Evolutionary conservation across 1,139 yeast genomes (phyloP).

Genomic region (Pichia sp.): DNA sequence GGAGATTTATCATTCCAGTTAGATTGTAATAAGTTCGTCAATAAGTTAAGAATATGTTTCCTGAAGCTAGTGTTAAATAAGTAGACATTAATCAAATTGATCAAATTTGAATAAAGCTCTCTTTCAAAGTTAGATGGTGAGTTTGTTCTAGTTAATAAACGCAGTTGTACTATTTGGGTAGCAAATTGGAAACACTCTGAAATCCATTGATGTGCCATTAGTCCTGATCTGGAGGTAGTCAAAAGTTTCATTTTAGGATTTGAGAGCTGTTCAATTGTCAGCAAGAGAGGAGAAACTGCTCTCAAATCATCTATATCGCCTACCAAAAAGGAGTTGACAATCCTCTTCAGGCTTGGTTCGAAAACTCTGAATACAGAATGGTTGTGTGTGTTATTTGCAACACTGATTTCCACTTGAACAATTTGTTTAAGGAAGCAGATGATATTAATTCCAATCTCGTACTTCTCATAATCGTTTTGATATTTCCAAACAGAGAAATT

Average conservation of each 20-base stretch:
- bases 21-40: constrained; percentile 60
- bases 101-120: constrained; percentile 51
- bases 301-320: constrained; percentile 49
- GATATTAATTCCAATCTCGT: constrained; percentile 57
- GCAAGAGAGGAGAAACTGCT: constrained; percentile 53
- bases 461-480: constrained; percentile 49
- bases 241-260: background rate
- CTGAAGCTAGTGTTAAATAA: constrained; percentile 47
- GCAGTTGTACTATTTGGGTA: constrained; percentile 46
- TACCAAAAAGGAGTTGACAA: constrained; percentile 55
- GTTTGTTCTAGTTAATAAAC: constrained; percentile 44
- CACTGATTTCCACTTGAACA: constrained; percentile 52
- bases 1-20: constrained; percentile 62
- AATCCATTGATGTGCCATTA: constrained; percentile 38
- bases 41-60: constrained; percentile 48
- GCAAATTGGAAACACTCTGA: constrained; percentile 40
- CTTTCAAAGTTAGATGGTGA: constrained; percentile 64
- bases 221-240: constrained; percentile 2
- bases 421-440: constrained; percentile 55
- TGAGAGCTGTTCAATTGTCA: constrained; percentile 47
- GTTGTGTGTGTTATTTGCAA: constrained; percentile 33
- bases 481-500: constrained; percentile 71
- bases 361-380: constrained; percentile 46
- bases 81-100: constrained; percentile 58
- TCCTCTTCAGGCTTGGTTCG: constrained; percentile 45